Percentiles rank a stretch among this genome's conserved stretches.
These are phyloP conservation scores for Earliella scabrosa DNA, from an alignment of 1,284 basidiomycete genomes.

Conservation along the genomic window DNA sequence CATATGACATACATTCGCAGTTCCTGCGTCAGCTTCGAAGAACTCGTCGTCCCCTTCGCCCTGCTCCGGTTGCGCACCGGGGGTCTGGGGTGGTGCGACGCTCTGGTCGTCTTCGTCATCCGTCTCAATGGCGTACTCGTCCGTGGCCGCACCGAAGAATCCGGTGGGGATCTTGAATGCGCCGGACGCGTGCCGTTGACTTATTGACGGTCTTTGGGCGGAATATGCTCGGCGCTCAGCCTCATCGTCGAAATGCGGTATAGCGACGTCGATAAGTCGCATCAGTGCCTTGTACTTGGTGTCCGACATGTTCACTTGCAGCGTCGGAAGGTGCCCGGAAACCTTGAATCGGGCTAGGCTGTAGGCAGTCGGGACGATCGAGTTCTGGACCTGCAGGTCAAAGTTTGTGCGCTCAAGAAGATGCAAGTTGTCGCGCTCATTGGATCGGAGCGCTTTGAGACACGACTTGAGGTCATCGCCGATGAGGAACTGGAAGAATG, in stretches of 20 bases:
- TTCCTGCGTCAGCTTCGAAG: slow-evolving; percentile 76
- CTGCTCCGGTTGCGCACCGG: slow-evolving; percentile 24
- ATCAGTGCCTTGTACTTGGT: slow-evolving; percentile 95
- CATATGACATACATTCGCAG: slow-evolving; percentile 54
- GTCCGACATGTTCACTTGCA: slow-evolving; percentile 96
- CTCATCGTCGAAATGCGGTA: slow-evolving; percentile 77
- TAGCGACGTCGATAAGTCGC: slow-evolving; percentile 90
- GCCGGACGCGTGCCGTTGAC: slow-evolving; percentile 20
- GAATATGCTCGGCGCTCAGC: slow-evolving; percentile 29
- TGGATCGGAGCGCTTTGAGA: slow-evolving; percentile 72
- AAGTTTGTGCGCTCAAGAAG: slow-evolving; percentile 94
- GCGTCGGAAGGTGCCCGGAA: slow-evolving; percentile 86
- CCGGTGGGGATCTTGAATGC: slow-evolving; percentile 57
- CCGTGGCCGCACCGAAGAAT: slow-evolving; percentile 54
- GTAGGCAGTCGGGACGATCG: slow-evolving; percentile 88
- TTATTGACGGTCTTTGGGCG: slow-evolving; percentile 8
- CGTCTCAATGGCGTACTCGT: slow-evolving; percentile 75
- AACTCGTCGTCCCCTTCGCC: slow-evolving; percentile 61
- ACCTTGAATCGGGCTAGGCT: slow-evolving; percentile 93
- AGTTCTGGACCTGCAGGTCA: slow-evolving; percentile 90
- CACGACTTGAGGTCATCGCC: slow-evolving; percentile 87
- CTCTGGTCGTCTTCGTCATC: slow-evolving; percentile 50
- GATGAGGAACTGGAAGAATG: slow-evolving; percentile 93
- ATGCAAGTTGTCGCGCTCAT: slow-evolving; percentile 72
- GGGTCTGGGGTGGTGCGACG: slow-evolving; percentile 28